Percentiles rank a stretch among this genome's conserved stretches.
Evolutionary conservation across 495 filamentous ascomycete genomes (phyloP).

Genomic region (Bacidia gigantensis): DNA sequence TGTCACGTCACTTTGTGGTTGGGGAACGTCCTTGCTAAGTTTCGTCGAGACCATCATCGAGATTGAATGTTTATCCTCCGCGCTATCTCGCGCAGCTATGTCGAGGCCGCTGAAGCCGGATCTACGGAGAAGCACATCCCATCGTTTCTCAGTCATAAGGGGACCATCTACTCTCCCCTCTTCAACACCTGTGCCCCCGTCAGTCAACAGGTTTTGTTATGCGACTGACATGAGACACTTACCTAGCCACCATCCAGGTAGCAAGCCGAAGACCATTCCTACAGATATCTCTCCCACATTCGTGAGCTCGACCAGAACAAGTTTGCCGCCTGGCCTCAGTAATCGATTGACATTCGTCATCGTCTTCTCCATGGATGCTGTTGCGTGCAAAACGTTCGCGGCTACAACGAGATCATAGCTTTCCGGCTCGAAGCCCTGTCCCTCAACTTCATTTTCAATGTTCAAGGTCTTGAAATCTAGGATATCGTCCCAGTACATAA

Average conservation of each 20-base stretch:
- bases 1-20: too few relatives aligned
- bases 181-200: neutral
- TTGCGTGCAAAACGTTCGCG: conserved; percentile 20
- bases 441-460: conserved; percentile 6
- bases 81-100: conserved; percentile 10
- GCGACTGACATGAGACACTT: neutral
- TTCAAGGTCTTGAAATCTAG: conserved; percentile 3
- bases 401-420: conserved; percentile 18
- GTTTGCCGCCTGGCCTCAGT: conserved; percentile 18
- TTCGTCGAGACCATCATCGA: conserved; percentile 9
- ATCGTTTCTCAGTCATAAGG: conserved; percentile 6
- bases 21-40: too few relatives aligned
- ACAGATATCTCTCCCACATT: neutral
- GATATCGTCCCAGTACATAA: conserved; percentile 17
- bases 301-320: conserved; percentile 10
- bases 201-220: neutral
- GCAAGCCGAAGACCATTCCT: conserved; percentile 8
- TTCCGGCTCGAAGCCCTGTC: conserved; percentile 12
- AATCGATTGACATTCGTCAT: conserved; percentile 11
- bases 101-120: conserved; percentile 14
- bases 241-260: conserved; percentile 22
- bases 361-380: conserved; percentile 14
- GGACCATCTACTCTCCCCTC: conserved; percentile 4
- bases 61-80: neutral
- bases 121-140: conserved; percentile 7